These are phyloP conservation scores for Climacium dendroides DNA, from an alignment of 225 moss, liverwort and hornwort genomes.

Conservation along the genomic window DNA sequence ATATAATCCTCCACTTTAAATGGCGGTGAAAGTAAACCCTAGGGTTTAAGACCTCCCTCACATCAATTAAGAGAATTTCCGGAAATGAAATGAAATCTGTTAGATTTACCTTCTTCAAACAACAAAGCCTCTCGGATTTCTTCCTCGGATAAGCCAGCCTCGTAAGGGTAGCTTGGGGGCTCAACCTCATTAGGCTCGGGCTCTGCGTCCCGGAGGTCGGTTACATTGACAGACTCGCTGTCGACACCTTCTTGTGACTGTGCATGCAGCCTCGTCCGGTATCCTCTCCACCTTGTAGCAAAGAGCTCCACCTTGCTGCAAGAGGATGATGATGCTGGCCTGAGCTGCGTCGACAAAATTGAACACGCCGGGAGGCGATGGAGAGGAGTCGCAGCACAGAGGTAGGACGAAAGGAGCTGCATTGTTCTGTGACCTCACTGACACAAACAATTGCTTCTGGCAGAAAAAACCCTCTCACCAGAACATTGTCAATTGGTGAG, in stretches of 20 bases:
- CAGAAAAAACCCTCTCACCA: background rate
- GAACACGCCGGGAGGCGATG: background rate
- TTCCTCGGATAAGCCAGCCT: slow-evolving; percentile 25
- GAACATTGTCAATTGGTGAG: background rate
- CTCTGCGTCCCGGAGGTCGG: slow-evolving; percentile 18
- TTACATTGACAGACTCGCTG: slow-evolving; percentile 29
- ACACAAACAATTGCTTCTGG: background rate
- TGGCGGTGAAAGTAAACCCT: background rate
- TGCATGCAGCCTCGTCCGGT: background rate
- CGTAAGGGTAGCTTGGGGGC: background rate
- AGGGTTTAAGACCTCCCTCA: background rate
- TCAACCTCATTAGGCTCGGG: background rate
- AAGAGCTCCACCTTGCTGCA: background rate
- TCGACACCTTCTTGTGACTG: slow-evolving; percentile 26
- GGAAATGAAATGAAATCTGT: background rate
- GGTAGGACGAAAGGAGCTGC: slow-evolving; percentile 14
- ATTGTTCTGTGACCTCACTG: background rate
- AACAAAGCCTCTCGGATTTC: slow-evolving; percentile 31
- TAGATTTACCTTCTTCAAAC: slow-evolving; percentile 32
- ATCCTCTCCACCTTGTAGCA: background rate
- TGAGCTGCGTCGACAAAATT: background rate
- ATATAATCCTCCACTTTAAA: background rate
- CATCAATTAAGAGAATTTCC: background rate
- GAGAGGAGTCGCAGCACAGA: slow-evolving; percentile 2
- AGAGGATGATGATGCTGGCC: background rate